These are phyloP conservation scores for Cordyceps farinosa DNA, from an alignment of 2,329 filamentous ascomycete genomes.

Conservation along the genomic window DNA sequence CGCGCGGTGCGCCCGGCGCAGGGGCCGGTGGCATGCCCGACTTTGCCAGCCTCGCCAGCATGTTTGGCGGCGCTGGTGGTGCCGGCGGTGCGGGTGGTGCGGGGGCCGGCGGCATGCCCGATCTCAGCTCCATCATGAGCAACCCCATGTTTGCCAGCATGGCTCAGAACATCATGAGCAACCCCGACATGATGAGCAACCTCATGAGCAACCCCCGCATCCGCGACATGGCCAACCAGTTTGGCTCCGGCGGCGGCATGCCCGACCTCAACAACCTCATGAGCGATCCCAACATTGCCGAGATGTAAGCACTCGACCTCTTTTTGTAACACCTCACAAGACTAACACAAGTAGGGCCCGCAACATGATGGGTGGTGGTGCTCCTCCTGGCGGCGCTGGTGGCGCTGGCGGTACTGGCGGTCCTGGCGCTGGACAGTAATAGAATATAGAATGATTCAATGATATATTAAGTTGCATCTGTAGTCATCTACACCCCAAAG, in stretches of 20 bases:
- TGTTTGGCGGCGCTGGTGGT: constrained; percentile 63
- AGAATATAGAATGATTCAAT: not conserved
- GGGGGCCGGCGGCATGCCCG: constrained; percentile 77
- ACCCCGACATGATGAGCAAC: constrained; percentile 87
- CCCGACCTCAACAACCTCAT: constrained; percentile 83
- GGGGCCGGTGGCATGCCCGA: constrained; percentile 66
- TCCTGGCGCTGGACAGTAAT: constrained; percentile 24
- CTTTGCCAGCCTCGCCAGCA: constrained; percentile 64
- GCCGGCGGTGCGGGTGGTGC: constrained; percentile 58
- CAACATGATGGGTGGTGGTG: constrained; percentile 43
- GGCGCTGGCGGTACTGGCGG: constrained; percentile 28
- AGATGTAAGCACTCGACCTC: constrained; percentile 66
- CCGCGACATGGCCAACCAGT: constrained; percentile 79
- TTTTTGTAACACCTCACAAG: not conserved
- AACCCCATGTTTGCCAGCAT: constrained; percentile 98
- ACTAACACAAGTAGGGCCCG: constrained; percentile 35
- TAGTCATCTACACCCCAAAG: not conserved
- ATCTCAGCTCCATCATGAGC: constrained; percentile 82
- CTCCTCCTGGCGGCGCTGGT: constrained; percentile 23
- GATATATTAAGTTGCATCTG: not conserved
- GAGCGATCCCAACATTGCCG: constrained; percentile 86
- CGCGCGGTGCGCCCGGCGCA: constrained; percentile 47
- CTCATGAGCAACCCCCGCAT: constrained; percentile 92
- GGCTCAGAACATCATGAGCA: constrained; percentile 96
- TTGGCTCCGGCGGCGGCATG: constrained; percentile 77